Evolutionary conservation across 2,329 filamentous ascomycete genomes (phyloP), one percentile per base, ranked within the genome.

Genomic region (Pseudogymnoascus sp.): DNA sequence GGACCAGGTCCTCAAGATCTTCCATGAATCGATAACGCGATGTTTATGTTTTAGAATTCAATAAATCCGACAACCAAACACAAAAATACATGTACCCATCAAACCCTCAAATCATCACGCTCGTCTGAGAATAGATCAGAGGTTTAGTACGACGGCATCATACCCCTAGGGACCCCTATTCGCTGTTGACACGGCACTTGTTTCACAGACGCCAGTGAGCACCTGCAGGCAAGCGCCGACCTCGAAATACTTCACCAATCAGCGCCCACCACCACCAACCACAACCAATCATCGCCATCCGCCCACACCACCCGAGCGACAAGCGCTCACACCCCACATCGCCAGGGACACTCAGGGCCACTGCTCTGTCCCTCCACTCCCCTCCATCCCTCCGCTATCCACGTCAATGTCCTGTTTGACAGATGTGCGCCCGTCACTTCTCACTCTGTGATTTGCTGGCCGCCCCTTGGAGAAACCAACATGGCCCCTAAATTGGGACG

Each of bases 181-280:
- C 47, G 47, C 47, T 54, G 47, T 54, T 54, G 47, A 18, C 25
- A 54, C 28, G 47, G 47, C 47, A 54, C 47, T 54, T 54, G 47
- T 54, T 54, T 54, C 47, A 54, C 47, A 54, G 47, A 18, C 28
- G 47, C 47, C 28, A 32, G 47, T 20, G 47, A 54, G 9, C n/a
- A 20, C 4, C 47, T 54, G 47, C 47, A 54, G n/a, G 47, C 16
- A 54, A 54, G 47, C 47, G 47, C 47, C 47, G 28, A 32, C 47
- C 28, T 20, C 28, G 47, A 54, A 54, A 54, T 54, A 54, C 47
- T 32, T 50, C 25, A 11, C 43, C 43, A 50, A 50, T 50, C 43
- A 50, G 4, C 43, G n/a, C 8, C 25, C 4, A 30, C n/a, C 43
- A 18, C n/a, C 22, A 16, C 43, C n/a, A 11, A 30, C 30, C 43